Evolutionary conservation across 2,329 filamentous ascomycete genomes (phyloP), one percentile per base, ranked within the genome.

Genomic region (Trichoderma sp.): DNA sequence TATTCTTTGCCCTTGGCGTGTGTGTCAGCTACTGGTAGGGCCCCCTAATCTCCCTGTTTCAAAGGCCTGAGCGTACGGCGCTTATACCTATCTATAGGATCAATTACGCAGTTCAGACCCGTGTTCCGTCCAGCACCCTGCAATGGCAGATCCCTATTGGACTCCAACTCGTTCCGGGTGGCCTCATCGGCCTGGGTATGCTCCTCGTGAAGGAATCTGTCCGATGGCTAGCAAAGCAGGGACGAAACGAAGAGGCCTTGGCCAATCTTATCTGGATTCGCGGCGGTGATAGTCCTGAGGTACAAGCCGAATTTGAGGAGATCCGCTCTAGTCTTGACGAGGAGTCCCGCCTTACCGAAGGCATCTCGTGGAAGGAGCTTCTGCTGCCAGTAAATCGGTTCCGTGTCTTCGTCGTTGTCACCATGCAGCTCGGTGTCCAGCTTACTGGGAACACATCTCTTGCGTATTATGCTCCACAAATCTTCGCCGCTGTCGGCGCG

Each of bases 141-240:
- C 14, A 45, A 66, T 91, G 88, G 83, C 87, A 90, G n/a, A 85
- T 91, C 1, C 90, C 90, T 0, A 84, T 91, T 9, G 87, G 86
- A 27, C 85, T 91, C 77, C 90, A 92, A 80, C 87, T 86, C 38
- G 83, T 91, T 2, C 90, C 90, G 0, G 89, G 89, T 1, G 79
- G 88, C 4, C 83, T 90, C 33, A 86, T 92, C 24, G 84, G 89
- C 65, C 72, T 84, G 45, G 87, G 87, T 77, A 91, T 91, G 85
- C 80, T 88, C 14, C 83, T 91, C 77, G 90, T 89, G 83, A 88
- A 89, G 60, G 90, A 92, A 79, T 91, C 89, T 0, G 90, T 90
- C 6, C 88, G 90, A 50, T 91, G 88, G 87, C 85, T 92, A 2
- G 90, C 90, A 9, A 87, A 88, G 75, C 85, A 88, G 76, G 90